phyloP scores from a whole-genome alignment of 179 eudicot genomes.

The Silene vulgaris region DNA sequence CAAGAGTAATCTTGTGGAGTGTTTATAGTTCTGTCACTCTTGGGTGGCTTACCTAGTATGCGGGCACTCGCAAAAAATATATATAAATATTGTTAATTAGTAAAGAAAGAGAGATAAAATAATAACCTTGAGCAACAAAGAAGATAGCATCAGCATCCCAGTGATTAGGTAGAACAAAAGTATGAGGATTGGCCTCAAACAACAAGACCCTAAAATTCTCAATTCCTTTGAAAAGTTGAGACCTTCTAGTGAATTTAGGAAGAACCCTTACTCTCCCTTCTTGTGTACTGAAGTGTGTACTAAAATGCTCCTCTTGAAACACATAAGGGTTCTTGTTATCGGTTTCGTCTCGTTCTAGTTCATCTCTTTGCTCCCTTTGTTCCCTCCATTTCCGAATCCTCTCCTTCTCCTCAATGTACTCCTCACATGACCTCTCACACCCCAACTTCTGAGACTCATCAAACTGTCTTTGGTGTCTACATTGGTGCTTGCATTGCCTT shows the following conservation, averaged over 20 bases:
- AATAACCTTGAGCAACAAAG: conserved; percentile 56
- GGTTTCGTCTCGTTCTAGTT: too few relatives aligned
- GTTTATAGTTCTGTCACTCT: too few relatives aligned
- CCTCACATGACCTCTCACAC: conserved; percentile 34
- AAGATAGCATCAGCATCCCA: conserved; percentile 53
- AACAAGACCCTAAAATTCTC: conserved; percentile 52
- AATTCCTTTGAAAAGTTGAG: conserved; percentile 53
- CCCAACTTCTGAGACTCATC: conserved; percentile 18
- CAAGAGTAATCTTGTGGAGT: too few relatives aligned
- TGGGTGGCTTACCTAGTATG: too few relatives aligned
- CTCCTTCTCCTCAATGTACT: conserved; percentile 23
- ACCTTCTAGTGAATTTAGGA: conserved; percentile 44
- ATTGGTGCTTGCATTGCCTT: conserved; percentile 38
- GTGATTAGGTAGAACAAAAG: conserved; percentile 55
- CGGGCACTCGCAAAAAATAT: too few relatives aligned
- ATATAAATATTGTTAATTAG: too few relatives aligned
- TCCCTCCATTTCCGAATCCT: conserved; percentile 16
- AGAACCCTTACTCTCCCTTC: conserved; percentile 50
- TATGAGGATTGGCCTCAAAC: conserved; percentile 62
- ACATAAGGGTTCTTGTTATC: too few relatives aligned
- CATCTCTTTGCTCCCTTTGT: background rate
- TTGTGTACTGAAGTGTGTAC: conserved; percentile 27
- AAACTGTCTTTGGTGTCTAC: conserved; percentile 32
- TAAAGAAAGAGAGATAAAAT: too few relatives aligned
- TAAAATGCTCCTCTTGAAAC: conserved; percentile 33